Percentiles rank a stretch among this genome's conserved stretches.
Conservation (phyloP, 2,329 filamentous ascomycete genomes). For the Ophiostoma sp. region DNA sequence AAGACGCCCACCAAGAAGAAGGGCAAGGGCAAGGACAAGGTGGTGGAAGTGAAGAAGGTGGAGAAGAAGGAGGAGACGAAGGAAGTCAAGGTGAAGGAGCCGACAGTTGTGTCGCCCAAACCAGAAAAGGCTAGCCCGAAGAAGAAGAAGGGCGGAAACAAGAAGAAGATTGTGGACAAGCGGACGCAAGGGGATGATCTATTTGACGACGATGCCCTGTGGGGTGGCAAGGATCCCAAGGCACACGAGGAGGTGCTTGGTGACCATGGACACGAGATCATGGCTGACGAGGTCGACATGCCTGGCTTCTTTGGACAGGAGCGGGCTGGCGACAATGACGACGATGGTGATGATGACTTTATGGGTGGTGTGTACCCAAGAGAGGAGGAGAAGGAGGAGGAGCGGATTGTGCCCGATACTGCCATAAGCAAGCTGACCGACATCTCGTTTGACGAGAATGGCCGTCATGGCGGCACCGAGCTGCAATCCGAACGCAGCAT, state of each 20-base stretch:
- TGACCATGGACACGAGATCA: not conserved
- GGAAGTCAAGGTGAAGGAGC: not conserved
- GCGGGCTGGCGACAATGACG: not conserved
- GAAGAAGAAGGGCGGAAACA: constrained; percentile 32
- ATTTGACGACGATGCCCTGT: constrained; percentile 47
- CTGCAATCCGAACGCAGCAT: constrained; percentile 16
- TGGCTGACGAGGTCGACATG: constrained; percentile 20
- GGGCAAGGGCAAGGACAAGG: constrained; percentile 13
- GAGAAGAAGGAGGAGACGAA: constrained; percentile 12
- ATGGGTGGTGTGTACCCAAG: not conserved
- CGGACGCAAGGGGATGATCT: constrained; percentile 44
- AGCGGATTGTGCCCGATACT: constrained; percentile 24
- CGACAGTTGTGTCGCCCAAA: not conserved
- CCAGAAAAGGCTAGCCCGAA: constrained; percentile 36
- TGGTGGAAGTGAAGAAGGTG: not conserved
- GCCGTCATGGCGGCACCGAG: constrained; percentile 27
- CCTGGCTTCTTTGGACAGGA: not conserved
- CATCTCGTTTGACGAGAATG: constrained; percentile 31
- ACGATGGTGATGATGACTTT: not conserved
- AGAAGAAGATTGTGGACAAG: constrained; percentile 44
- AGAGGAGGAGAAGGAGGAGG: constrained; percentile 22
- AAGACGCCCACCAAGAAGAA: constrained; percentile 17
- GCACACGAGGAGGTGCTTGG: constrained; percentile 30
- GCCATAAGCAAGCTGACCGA: constrained; percentile 30
- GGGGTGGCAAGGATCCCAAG: constrained; percentile 47